A percentile compares a stretch with the other conserved stretches of the same genome.
These are phyloP conservation scores for Aaosphaeria arxii DNA, from an alignment of 2,329 filamentous ascomycete species.

Conservation along the genomic window DNA sequence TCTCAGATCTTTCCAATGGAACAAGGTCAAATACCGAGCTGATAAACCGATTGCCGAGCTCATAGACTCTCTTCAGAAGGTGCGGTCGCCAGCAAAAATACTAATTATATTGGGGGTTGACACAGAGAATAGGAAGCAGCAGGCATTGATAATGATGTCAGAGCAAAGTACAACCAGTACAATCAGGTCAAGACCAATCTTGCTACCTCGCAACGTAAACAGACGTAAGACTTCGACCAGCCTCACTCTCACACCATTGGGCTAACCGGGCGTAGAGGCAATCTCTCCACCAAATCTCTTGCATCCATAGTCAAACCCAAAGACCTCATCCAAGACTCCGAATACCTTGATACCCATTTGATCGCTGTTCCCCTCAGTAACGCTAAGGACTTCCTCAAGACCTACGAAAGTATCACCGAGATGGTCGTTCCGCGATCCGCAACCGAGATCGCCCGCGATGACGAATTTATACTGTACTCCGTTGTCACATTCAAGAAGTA, in stretches of 20 bases:
- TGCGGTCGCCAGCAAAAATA: conserved; percentile 28
- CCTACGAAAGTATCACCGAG: conserved; percentile 81
- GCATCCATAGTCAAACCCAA: conserved; percentile 79
- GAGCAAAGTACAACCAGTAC: conserved; percentile 91
- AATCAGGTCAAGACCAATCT: conserved; percentile 86
- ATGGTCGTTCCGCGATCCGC: conserved; percentile 95
- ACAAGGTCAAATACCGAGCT: conserved; percentile 93
- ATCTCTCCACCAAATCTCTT: conserved; percentile 90
- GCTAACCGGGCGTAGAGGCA: conserved; percentile 59
- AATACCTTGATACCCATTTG: conserved; percentile 95
- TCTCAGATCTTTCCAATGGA: conserved; percentile 86
- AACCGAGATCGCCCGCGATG: conserved; percentile 74
- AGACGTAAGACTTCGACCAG: conserved; percentile 62
- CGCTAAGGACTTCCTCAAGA: conserved; percentile 83
- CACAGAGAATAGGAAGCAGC: conserved; percentile 66
- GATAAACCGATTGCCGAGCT: conserved; percentile 88
- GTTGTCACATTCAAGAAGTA: conserved; percentile 95
- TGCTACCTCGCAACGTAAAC: conserved; percentile 76
- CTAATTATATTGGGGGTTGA: neutral
- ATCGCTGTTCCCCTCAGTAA: conserved; percentile 78
- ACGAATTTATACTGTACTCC: conserved; percentile 84
- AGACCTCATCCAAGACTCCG: conserved; percentile 77
- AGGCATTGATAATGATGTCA: conserved; percentile 94
- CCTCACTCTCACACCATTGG: neutral
- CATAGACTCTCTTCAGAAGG: conserved; percentile 85